Percentiles rank a stretch among this genome's conserved stretches.
Evolutionary conservation across 805 yeast genomes (phyloP).

Genomic region (Sugiyamaella americana): DNA sequence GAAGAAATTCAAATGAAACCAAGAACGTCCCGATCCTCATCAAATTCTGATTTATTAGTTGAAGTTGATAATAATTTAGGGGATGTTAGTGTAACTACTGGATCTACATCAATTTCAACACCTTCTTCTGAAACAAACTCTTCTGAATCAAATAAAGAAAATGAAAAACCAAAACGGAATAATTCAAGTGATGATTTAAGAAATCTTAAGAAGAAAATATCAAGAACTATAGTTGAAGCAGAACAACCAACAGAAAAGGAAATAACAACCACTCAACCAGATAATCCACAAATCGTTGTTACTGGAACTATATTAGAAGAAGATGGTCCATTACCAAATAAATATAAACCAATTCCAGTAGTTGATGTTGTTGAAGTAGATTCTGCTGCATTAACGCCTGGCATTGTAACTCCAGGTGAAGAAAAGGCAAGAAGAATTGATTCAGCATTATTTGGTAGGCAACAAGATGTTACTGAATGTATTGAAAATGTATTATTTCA

Average conservation of each 20-base stretch:
- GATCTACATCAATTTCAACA: not conserved
- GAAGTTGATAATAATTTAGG: not conserved
- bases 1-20: slow-evolving; percentile 7
- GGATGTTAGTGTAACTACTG: not conserved
- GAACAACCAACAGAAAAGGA: not conserved
- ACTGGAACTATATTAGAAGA: not conserved
- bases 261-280: not conserved
- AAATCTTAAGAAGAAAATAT: slow-evolving; percentile 2
- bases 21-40: slow-evolving; percentile 1
- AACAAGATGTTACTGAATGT: slow-evolving; percentile 97
- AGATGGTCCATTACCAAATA: not conserved
- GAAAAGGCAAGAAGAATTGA: slow-evolving; percentile 14
- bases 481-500: slow-evolving; percentile 90
- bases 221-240: slow-evolving; percentile 3
- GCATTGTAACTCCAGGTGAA: slow-evolving; percentile 1
- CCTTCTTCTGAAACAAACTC: not conserved
- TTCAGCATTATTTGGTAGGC: slow-evolving; percentile 64
- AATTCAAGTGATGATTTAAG: slow-evolving; percentile 4
- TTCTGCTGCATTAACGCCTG: not conserved
- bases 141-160: slow-evolving; percentile 8
- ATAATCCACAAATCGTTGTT: not conserved
- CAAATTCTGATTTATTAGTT: not conserved
- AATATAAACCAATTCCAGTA: not conserved
- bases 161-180: slow-evolving; percentile 9
- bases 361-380: not conserved